Evolutionary conservation across 805 yeast species (phyloP).

Genomic region (Teunomyces barrocoloradensis): DNA sequence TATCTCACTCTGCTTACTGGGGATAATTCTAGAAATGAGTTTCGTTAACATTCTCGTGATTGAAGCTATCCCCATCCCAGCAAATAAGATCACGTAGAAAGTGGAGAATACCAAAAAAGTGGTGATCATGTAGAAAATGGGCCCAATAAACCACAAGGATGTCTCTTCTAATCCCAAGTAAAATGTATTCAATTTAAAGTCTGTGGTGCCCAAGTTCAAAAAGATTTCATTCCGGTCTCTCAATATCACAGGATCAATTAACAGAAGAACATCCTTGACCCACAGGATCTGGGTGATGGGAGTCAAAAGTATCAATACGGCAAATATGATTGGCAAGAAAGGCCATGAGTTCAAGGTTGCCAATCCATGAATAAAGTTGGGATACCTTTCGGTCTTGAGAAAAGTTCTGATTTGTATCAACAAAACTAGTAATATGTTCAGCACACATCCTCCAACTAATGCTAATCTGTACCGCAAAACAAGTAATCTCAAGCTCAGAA

Average conservation of each 20-base stretch:
- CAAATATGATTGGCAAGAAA: conserved; percentile 18
- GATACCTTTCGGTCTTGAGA: conserved; percentile 25
- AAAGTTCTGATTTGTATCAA: conserved; percentile 51
- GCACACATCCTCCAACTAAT: conserved; percentile 66
- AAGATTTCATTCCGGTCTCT: conserved; percentile 45
- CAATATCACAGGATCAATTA: conserved; percentile 54
- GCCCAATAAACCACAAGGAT: conserved; percentile 56
- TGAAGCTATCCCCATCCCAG: conserved; percentile 5
- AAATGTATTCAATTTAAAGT: conserved; percentile 50
- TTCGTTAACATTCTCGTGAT: background rate
- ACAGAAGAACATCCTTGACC: conserved; percentile 39
- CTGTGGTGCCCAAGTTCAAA: conserved; percentile 27
- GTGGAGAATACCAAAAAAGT: conserved; percentile 41
- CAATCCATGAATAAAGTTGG: conserved; percentile 38
- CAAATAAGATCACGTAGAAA: conserved; percentile 21
- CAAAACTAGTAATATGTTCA: conserved; percentile 51
- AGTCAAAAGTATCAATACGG: conserved; percentile 34
- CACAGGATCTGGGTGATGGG: conserved; percentile 31
- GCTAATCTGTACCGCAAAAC: conserved; percentile 77
- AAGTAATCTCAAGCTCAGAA: conserved; percentile 62
- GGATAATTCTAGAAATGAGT: background rate
- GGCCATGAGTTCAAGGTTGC: conserved; percentile 17
- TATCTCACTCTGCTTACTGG: background rate
- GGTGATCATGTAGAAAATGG: conserved; percentile 50
- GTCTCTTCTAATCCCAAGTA: conserved; percentile 66